Conservation (phyloP, 441 rosid genomes). For the Pelargonium myrrhifolium region DNA sequence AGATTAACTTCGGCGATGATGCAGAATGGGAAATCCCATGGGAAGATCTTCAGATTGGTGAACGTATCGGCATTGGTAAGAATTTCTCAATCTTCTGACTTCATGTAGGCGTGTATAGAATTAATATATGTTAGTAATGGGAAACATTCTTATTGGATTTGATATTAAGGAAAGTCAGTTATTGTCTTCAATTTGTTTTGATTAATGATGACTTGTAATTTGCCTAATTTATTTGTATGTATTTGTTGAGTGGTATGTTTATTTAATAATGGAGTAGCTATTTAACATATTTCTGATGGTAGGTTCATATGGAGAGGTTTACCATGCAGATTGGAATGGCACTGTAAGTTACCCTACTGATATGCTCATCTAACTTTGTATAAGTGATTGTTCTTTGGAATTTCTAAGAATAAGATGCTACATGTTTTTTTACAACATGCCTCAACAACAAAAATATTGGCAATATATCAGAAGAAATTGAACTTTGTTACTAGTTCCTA, state of each 20-base stretch:
- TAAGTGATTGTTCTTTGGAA: not conserved
- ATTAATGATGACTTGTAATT: not conserved
- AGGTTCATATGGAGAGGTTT: slow-evolving; percentile 5
- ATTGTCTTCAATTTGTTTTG: not conserved
- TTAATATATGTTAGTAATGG: not conserved
- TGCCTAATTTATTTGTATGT: not conserved
- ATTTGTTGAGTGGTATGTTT: not conserved
- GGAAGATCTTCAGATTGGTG: slow-evolving; percentile 95
- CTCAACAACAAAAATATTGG: not conserved
- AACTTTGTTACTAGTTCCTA: not conserved
- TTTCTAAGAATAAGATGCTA: not conserved
- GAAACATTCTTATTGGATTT: not conserved
- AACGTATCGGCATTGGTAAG: slow-evolving; percentile 96
- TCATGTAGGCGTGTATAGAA: not conserved
- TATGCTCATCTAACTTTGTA: not conserved
- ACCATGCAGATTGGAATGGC: slow-evolving; percentile 7
- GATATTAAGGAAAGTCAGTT: slow-evolving; percentile 4
- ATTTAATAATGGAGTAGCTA: not conserved
- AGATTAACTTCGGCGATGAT: slow-evolving; percentile 64
- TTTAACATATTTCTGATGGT: not conserved
- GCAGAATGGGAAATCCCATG: slow-evolving; percentile 89
- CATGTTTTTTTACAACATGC: not conserved
- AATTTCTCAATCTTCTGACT: slow-evolving; percentile 6
- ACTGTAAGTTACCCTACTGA: not conserved
- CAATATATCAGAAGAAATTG: not conserved